These are phyloP conservation scores for Penicillium waksmanii DNA, from an alignment of 495 filamentous ascomycete genomes.

Conservation along the genomic window DNA sequence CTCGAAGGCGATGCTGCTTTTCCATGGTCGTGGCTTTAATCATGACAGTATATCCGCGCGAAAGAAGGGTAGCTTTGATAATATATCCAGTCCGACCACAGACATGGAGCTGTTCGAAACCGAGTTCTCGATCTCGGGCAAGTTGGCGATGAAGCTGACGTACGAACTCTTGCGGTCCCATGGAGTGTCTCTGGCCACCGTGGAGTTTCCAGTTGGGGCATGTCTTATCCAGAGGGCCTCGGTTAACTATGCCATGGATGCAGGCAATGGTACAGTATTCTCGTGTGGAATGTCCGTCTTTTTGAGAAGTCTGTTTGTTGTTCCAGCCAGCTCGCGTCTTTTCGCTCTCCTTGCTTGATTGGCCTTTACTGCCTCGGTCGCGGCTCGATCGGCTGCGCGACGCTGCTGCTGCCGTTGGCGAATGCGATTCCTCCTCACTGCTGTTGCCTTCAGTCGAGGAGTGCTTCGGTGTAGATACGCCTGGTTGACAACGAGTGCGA, in stretches of 20 bases:
- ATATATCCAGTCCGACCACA: constrained; percentile 34
- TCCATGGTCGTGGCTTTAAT: constrained; percentile 33
- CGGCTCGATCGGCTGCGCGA: constrained; percentile 17
- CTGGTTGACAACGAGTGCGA: constrained; percentile 27
- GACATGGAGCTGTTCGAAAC: constrained; percentile 33
- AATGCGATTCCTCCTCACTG: constrained; percentile 27
- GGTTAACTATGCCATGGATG: constrained; percentile 29
- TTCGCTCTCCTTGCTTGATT: constrained; percentile 14
- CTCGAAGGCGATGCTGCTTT: constrained; percentile 28
- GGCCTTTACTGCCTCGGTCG: neutral
- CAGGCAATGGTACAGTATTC: constrained; percentile 34
- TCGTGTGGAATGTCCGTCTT: constrained; percentile 19
- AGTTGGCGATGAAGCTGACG: constrained; percentile 32
- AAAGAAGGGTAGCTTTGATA: constrained; percentile 33
- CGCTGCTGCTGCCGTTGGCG: constrained; percentile 26
- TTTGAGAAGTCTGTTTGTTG: constrained; percentile 22
- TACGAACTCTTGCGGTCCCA: constrained; percentile 27
- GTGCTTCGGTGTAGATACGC: constrained; percentile 40
- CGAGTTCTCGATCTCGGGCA: constrained; percentile 21
- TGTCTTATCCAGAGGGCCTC: constrained; percentile 28
- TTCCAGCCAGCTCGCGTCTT: constrained; percentile 14
- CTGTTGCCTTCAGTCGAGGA: constrained; percentile 29
- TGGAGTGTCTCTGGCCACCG: constrained; percentile 20
- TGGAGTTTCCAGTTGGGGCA: constrained; percentile 32
- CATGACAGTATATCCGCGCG: constrained; percentile 33